Base-by-base conservation (phyloP, 345 rosid genomes). In the Citrus hindsii region DNA sequence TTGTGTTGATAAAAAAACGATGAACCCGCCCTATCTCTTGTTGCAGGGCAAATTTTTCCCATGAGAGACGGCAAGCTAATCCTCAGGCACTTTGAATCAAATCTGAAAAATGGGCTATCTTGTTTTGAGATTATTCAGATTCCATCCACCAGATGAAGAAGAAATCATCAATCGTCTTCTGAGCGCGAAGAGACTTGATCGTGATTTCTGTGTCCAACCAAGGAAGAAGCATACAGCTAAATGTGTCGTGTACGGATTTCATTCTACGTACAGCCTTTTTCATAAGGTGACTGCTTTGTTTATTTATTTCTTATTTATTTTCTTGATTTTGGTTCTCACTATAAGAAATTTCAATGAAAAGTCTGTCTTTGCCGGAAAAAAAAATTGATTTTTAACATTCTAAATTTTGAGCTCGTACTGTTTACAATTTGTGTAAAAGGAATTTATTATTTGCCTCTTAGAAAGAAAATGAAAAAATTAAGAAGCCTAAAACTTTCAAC, bases 81-180 rank as follows among this genome's bases (percentile, higher is more conserved):
- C 48, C 48, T 42, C 14, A 2, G 12, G 48, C 48, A 3, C 48
- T 42, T 42, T 42, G 14, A 42, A 46, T 46, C 18, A 46, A 13
- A 12, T 46, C 16, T 40, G 13, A 46, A 0, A 12, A 13, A 46
- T 46, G 51, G 4, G 51, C 51, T 13, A 46, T 46, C 51, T 46
- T 12, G 16, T 13, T 46, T 46, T 46, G 5, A 46, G 51, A 46
- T 13, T 46, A 46, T 13, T 46, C 16, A 46, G 51, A 46, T 46
- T 46, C 16, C 51, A 10, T 46, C 51, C 16, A 46, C 51, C 18
- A 3, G 51, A 46, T 46, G 18, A 75, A 60, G 1, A 86, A 86
- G 84, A 88, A 74, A 80, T 84, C 77, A 5, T 28, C 86, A 71
- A 87, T 86, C 13, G 46, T 40, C 0, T 86, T 75, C 58, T 28